Evolutionary conservation across 2,329 filamentous ascomycete species (phyloP).

Genomic region (Xylaria multiplex): DNA sequence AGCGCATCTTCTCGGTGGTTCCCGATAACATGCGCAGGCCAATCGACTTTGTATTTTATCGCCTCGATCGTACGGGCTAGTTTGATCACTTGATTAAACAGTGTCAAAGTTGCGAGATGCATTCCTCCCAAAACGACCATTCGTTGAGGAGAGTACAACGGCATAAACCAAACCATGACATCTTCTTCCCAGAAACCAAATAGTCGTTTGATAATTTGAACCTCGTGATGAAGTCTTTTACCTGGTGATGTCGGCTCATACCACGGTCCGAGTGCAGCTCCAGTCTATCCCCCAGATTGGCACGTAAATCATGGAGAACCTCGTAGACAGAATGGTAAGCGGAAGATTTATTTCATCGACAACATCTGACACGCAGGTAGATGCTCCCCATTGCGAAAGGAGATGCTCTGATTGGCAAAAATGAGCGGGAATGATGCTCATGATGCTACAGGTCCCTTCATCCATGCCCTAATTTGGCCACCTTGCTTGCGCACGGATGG

Average conservation of each 20-base stretch:
- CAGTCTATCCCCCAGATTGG: constrained; percentile 32
- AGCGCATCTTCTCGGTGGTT: no score
- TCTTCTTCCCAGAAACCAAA: not conserved
- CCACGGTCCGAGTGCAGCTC: not conserved
- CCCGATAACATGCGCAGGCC: not conserved
- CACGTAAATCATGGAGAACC: constrained; percentile 26
- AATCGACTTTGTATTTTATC: not conserved
- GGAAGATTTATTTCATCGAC: constrained; percentile 32
- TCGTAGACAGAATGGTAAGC: not conserved
- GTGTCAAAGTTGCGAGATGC: not conserved
- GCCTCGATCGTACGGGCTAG: no score
- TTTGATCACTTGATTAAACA: not conserved
- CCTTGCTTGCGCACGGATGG: constrained; percentile 33
- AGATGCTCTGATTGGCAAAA: constrained; percentile 23
- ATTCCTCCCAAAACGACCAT: not conserved
- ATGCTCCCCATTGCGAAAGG: constrained; percentile 10
- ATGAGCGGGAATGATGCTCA: constrained; percentile 14
- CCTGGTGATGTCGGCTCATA: not conserved
- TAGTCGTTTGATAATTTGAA: not conserved
- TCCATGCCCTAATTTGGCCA: constrained; percentile 27
- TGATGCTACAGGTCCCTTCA: constrained; percentile 22
- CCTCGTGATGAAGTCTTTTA: not conserved
- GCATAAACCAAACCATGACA: not conserved
- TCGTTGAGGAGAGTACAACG: not conserved
- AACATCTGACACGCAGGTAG: constrained; percentile 25